phyloP scores from a whole-genome alignment of 306 rosid species.

The Cicer judaicum region DNA sequence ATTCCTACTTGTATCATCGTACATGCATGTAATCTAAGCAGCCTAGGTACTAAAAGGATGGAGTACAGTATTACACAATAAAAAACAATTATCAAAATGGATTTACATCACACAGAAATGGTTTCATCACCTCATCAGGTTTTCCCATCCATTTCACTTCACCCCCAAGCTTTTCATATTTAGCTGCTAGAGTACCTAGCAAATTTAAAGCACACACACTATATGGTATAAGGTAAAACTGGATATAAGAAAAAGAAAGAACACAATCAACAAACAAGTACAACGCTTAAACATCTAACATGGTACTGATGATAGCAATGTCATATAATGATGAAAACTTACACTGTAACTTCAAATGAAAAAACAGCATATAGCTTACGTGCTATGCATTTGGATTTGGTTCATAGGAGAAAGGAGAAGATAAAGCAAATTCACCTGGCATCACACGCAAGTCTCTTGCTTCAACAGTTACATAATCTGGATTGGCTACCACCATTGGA shows the following conservation, averaged over 20 bases:
- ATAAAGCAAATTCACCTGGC: slow-evolving; percentile 72
- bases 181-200: slow-evolving; percentile 84
- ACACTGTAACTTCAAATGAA: background rate
- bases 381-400: background rate
- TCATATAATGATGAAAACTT: slow-evolving; percentile 27
- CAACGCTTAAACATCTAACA: slow-evolving; percentile 8
- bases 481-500: slow-evolving; percentile 99
- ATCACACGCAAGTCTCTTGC: slow-evolving; percentile 84
- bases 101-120: slow-evolving; percentile 1
- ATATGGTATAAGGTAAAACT: slow-evolving; percentile 32
- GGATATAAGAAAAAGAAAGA: slow-evolving; percentile 9
- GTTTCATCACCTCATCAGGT: slow-evolving; percentile 75
- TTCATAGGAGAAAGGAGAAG: slow-evolving; percentile 27
- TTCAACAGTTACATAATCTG: slow-evolving; percentile 95
- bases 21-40: slow-evolving; percentile 24
- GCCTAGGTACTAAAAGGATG: slow-evolving; percentile 17
- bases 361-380: slow-evolving; percentile 1
- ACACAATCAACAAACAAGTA: slow-evolving; percentile 12
- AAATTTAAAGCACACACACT: slow-evolving; percentile 32
- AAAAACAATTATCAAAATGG: slow-evolving; percentile 27
- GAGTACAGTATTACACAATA: slow-evolving; percentile 6
- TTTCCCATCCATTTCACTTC: slow-evolving; percentile 99
- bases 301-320: background rate
- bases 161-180: slow-evolving; percentile 90
- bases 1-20: slow-evolving; percentile 3